These are phyloP conservation scores for Vitis hybrid DNA, from an alignment of 177 flowering plant genomes.

Conservation along the genomic window DNA sequence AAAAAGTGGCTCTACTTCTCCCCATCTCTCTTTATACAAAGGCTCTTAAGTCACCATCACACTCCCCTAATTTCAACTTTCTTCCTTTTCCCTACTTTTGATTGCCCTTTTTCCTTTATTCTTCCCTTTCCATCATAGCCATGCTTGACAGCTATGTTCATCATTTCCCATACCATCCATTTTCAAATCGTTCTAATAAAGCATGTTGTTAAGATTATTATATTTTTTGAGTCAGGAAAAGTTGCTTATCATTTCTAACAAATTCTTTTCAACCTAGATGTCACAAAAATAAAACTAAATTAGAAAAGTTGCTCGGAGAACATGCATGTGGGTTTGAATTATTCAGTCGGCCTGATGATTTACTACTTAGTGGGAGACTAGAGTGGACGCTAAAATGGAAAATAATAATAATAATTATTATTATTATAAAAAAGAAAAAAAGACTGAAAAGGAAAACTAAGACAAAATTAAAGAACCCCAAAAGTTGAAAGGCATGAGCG, in stretches of 20 bases:
- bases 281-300: too few relatives aligned
- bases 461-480: too few relatives aligned
- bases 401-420: too few relatives aligned
- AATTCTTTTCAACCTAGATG: too few relatives aligned
- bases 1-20: background rate
- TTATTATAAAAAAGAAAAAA: background rate
- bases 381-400: too few relatives aligned
- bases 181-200: background rate
- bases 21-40: slow-evolving; percentile 8
- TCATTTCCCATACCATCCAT: slow-evolving; percentile 16
- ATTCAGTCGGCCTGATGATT: too few relatives aligned
- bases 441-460: background rate
- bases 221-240: too few relatives aligned
- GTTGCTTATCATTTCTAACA: too few relatives aligned
- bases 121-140: slow-evolving; percentile 22
- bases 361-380: too few relatives aligned
- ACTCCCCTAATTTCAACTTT: slow-evolving; percentile 10
- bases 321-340: too few relatives aligned
- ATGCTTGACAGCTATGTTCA: slow-evolving; percentile 23
- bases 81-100: slow-evolving; percentile 6
- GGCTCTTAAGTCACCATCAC: slow-evolving; percentile 17
- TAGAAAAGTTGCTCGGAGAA: too few relatives aligned
- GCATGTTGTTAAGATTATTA: too few relatives aligned
- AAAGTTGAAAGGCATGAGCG: background rate
- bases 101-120: slow-evolving; percentile 7